Base-by-base conservation (phyloP, 805 yeast species). In the Wickerhamomyces alni region DNA sequence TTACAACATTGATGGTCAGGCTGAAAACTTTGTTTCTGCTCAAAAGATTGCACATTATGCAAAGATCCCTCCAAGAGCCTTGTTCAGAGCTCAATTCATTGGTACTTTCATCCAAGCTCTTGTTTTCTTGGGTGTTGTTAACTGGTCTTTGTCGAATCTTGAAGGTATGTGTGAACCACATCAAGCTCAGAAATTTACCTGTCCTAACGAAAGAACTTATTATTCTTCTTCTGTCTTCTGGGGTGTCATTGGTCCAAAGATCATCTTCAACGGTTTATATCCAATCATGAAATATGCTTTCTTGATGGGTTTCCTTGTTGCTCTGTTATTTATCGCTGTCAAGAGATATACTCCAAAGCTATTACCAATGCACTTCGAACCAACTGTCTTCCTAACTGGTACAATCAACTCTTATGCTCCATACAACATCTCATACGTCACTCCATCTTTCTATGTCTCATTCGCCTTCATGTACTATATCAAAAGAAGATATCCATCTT, bases 211-310 rank as follows among this genome's bases (percentile, higher is more conserved):
- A 26, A 52, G 57, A 26, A 63, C 80, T 0, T 72, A 57, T 47
- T 76, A 72, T 6, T 30, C 52, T n/a, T 40, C 52, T 16, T 44
- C 54, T 16, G 69, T 74, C 30, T 70, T 72, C 43, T 74, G 74
- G 60, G 80, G 80, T 16, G 79, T 67, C 34, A 71, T 75, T 41
- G 79, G 80, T 10, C 80, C 79, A 16, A 67, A 69, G 36, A 71
- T 72, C 47, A 75, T 75, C 15, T 77, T 77, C 57, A 65, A 70
- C 37, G 74, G 75, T 0, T 54, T 80, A 16, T 81, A 81, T 52
- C 86, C 87, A 1, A 62, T 71, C 12, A 61, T 81, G 42, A 73
- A 75, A 54, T 80, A 77, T 74, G 75, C 83, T 45, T 80, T 81
- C 66, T 62, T 81, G 24, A 63, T 77, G 39, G 87, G 87, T 8